phyloP scores from a whole-genome alignment of 139 green algal genomes.

The Ulvella scutata region DNA sequence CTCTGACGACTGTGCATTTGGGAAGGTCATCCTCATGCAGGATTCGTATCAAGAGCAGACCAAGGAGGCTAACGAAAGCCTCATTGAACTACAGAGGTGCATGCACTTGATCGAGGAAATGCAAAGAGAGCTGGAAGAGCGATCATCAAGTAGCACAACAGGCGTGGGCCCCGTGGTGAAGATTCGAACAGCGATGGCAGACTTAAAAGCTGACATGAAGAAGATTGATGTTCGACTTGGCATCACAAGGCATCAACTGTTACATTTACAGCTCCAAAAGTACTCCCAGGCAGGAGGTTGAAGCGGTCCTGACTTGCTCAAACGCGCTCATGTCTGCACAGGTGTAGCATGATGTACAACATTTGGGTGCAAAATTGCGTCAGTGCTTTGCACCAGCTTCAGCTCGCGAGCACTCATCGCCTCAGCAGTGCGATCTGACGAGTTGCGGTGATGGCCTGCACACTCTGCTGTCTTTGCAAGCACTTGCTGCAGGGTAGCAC shows the following conservation, averaged over 20 bases:
- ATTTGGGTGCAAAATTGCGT: conserved; percentile 8
- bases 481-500: conserved; percentile 47
- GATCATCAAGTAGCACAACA: background rate
- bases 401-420: conserved; percentile 29
- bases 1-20: too few species aligned
- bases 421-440: conserved; percentile 10
- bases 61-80: background rate
- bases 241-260: background rate
- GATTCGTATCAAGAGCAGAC: background rate
- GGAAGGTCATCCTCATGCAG: background rate
- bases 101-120: background rate
- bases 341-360: conserved; percentile 2
- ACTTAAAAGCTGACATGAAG: background rate
- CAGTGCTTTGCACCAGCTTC: conserved; percentile 29
- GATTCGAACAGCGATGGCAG: background rate
- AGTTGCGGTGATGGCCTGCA: background rate
- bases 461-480: conserved; percentile 24
- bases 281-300: too few species aligned
- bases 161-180: background rate
- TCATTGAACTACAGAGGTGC: background rate
- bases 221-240: conserved; percentile 1
- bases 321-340: background rate
- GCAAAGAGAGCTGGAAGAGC: background rate
- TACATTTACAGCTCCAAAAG: background rate
- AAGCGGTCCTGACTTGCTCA: too few species aligned